phyloP scores from a whole-genome alignment of 2,329 filamentous ascomycete genomes.

The Cercospora sp. region DNA sequence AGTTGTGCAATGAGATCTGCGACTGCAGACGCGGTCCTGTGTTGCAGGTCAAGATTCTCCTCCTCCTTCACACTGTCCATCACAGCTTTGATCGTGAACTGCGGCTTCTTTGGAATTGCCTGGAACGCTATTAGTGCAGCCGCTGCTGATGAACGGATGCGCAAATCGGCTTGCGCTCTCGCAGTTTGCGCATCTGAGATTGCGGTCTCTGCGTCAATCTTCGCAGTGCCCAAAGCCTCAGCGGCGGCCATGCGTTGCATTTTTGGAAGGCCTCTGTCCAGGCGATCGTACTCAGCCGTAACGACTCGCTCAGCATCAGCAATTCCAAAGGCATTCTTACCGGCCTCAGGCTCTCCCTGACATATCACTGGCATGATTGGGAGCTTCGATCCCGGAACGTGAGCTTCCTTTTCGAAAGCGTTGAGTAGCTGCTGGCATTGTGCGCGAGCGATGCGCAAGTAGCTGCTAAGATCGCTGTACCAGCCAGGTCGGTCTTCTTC shows the following conservation, averaged over 20 bases:
- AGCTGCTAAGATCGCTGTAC: conserved; percentile 88
- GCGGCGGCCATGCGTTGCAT: conserved; percentile 82
- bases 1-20: conserved; percentile 84
- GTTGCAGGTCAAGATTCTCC: conserved; percentile 85
- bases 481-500: conserved; percentile 77
- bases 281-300: conserved; percentile 77
- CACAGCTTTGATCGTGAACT: conserved; percentile 87
- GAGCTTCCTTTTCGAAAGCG: conserved; percentile 87
- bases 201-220: conserved; percentile 66
- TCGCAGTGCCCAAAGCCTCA: conserved; percentile 76
- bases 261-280: conserved; percentile 86
- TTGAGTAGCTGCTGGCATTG: conserved; percentile 90
- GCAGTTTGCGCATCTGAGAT: conserved; percentile 77
- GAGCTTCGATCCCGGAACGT: conserved; percentile 72
- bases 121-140: conserved; percentile 86
- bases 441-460: conserved; percentile 82
- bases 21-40: conserved; percentile 80
- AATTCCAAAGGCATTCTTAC: conserved; percentile 88
- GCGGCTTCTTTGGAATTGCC: conserved; percentile 88
- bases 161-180: conserved; percentile 80
- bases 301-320: conserved; percentile 85
- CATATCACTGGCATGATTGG: conserved; percentile 86
- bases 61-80: conserved; percentile 99
- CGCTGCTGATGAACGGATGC: conserved; percentile 82
- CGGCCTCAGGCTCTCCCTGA: conserved; percentile 88